phyloP scores from a whole-genome alignment of 495 filamentous ascomycete genomes.

The Daldinia vernicosa region DNA sequence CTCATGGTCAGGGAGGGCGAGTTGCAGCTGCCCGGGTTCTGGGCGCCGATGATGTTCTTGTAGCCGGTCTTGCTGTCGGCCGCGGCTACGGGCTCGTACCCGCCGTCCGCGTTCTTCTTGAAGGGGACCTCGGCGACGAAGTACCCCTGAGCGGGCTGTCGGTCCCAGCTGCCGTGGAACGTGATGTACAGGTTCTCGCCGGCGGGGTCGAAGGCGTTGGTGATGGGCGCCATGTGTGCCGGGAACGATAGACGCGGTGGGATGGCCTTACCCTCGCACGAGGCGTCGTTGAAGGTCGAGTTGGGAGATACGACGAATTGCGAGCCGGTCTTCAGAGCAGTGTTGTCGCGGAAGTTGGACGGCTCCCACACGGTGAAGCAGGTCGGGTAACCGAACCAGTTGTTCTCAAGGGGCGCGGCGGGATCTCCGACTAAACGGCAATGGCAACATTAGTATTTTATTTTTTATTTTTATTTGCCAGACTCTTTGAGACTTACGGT shows the following conservation, averaged over 20 bases:
- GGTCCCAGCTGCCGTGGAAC: conserved; percentile 68
- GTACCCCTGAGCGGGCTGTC: conserved; percentile 62
- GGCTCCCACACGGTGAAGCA: conserved; percentile 72
- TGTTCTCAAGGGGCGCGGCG: conserved; percentile 47
- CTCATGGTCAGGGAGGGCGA: conserved; percentile 42
- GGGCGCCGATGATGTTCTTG: conserved; percentile 46
- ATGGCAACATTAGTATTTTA: not conserved
- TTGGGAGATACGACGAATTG: conserved; percentile 62
- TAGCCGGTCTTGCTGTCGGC: conserved; percentile 47
- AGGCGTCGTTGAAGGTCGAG: conserved; percentile 56
- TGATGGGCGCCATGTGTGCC: conserved; percentile 66
- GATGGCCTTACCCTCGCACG: conserved; percentile 53
- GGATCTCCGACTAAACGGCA: conserved; percentile 64
- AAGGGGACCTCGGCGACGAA: conserved; percentile 59
- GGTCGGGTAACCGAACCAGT: conserved; percentile 70
- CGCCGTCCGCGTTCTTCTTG: conserved; percentile 48
- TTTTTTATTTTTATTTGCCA: conserved; percentile 6
- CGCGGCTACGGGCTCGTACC: conserved; percentile 48
- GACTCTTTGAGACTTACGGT: conserved; percentile 57
- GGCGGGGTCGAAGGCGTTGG: conserved; percentile 55
- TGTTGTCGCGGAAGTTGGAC: conserved; percentile 55
- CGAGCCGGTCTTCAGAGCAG: conserved; percentile 55
- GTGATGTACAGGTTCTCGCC: conserved; percentile 61
- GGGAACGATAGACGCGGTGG: conserved; percentile 62
- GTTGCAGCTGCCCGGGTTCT: conserved; percentile 43